Percentiles rank a stretch among this genome's conserved stretches.
phyloP scores from a whole-genome alignment of 1,284 basidiomycete genomes.

The Sporisorium scitamineum region DNA sequence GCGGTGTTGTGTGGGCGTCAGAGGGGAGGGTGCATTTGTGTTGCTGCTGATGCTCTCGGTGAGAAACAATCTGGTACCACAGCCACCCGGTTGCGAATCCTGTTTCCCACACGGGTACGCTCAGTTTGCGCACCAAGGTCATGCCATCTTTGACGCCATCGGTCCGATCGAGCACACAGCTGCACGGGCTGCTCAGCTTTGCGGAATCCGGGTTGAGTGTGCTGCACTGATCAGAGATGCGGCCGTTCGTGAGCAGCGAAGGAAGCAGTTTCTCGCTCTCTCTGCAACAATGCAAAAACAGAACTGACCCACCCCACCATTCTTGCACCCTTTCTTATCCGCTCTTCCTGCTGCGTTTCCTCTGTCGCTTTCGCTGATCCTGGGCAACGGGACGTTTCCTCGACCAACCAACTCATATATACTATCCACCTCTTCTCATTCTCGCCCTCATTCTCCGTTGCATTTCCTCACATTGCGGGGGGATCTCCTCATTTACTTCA shows the following conservation, averaged over 20 bases:
- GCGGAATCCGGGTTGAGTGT: too few relatives aligned
- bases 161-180: constrained; percentile 1
- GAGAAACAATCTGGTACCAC: not conserved
- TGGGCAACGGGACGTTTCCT: not conserved
- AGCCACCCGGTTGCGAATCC: constrained; percentile 26
- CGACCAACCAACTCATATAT: not conserved
- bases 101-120: constrained; percentile 24
- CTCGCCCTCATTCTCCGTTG: constrained; percentile 9
- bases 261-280: too few relatives aligned
- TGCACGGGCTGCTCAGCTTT: not conserved
- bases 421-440: constrained; percentile 1
- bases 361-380: not conserved
- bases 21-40: not conserved
- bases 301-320: constrained; percentile 13
- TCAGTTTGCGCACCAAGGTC: not conserved
- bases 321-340: not conserved
- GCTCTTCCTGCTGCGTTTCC: not conserved
- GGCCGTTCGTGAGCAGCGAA: not conserved
- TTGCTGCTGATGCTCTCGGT: constrained; percentile 8
- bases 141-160: not conserved
- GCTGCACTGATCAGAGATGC: too few relatives aligned
- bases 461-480: constrained; percentile 10
- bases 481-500: constrained; percentile 10
- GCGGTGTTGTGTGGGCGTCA: constrained; percentile 31
- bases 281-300: not conserved